Conservation (phyloP, 139 green algal species). For the Chlorella sorokiniana region DNA sequence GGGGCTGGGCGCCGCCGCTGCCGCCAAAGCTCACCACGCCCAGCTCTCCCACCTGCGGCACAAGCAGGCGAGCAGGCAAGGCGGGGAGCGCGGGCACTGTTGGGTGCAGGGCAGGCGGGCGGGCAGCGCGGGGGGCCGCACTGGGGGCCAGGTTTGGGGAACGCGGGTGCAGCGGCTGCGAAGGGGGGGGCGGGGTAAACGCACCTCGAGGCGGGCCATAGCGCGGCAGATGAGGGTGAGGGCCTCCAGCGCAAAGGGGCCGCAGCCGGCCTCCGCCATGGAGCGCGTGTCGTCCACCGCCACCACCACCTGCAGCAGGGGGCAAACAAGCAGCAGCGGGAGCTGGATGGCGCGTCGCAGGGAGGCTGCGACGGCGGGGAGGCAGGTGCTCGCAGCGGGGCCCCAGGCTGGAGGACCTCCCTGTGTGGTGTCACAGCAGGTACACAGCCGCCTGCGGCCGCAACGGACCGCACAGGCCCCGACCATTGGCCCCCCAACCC, state of each 20-base stretch:
- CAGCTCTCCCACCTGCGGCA: conserved; percentile 79
- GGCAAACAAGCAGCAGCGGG: too few relatives aligned
- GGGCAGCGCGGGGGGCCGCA: neutral
- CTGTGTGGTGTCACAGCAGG: too few relatives aligned
- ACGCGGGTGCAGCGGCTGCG: neutral
- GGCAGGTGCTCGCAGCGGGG: too few relatives aligned
- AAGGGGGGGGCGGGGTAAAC: neutral
- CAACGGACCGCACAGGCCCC: too few relatives aligned
- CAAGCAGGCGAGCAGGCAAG: neutral
- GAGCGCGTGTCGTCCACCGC: conserved; percentile 90
- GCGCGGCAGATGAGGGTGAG: conserved; percentile 84
- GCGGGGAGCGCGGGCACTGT: neutral
- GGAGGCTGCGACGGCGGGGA: neutral
- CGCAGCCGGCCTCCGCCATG: conserved; percentile 93
- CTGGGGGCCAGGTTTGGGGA: neutral
- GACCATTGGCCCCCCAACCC: too few relatives aligned
- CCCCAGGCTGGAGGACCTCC: too few relatives aligned
- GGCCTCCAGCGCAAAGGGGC: conserved; percentile 88
- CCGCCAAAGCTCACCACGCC: conserved; percentile 93
- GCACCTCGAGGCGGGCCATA: conserved; percentile 83
- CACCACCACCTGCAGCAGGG: conserved; percentile 71
- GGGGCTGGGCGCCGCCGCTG: conserved; percentile 59
- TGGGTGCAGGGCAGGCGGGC: too few relatives aligned
- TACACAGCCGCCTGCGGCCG: too few relatives aligned
- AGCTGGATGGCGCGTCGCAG: neutral